These are phyloP conservation scores for Chloris gayana DNA, from an alignment of 176 grass and related monocot species.

Conservation along the genomic window DNA sequence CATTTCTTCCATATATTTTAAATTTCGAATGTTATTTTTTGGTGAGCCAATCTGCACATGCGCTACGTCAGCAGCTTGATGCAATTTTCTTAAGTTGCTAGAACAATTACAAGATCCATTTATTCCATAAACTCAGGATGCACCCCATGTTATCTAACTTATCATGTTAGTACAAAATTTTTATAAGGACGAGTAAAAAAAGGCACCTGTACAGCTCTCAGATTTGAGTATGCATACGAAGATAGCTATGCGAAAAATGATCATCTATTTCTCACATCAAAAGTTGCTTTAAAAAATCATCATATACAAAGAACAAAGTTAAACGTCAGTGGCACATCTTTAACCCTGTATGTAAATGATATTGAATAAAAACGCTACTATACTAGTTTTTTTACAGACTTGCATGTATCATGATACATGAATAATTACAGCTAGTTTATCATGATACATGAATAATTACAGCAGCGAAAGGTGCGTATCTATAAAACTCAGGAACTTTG, in stretches of 20 bases:
- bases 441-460: constrained; percentile 20
- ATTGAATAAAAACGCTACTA: not conserved
- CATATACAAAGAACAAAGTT: not conserved
- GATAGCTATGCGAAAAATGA: not conserved
- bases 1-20: too few species aligned
- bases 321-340: not conserved
- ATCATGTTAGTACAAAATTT: too few species aligned
- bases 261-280: not conserved
- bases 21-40: too few species aligned
- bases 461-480: not conserved
- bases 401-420: constrained; percentile 5
- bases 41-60: too few species aligned
- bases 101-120: not conserved
- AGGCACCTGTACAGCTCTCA: not conserved
- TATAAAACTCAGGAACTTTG: not conserved
- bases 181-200: not conserved
- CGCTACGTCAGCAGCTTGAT: not conserved
- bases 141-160: not conserved
- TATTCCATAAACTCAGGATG: not conserved
- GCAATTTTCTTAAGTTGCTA: not conserved
- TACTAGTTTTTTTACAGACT: not conserved
- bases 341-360: not conserved
- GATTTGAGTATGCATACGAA: not conserved
- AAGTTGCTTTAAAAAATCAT: not conserved
- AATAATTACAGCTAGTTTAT: constrained; percentile 5